Evolutionary conservation across 2,329 filamentous ascomycete genomes (phyloP), one percentile per base, ranked within the genome.

Genomic region (Colletotrichum costaricense): DNA sequence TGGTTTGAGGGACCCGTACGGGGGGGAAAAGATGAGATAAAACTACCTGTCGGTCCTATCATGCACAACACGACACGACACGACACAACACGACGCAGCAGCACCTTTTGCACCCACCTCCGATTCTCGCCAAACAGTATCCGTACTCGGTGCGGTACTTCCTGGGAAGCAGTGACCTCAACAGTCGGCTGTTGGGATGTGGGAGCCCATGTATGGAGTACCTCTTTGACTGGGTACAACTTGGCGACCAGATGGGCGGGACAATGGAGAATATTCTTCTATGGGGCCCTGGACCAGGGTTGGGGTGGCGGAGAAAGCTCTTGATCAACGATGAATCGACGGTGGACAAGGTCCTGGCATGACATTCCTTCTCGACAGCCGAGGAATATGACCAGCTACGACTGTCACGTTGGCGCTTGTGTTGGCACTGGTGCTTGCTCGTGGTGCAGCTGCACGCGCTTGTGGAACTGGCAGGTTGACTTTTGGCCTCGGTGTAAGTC

Each of bases 1-100:
- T 71, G 60, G 71, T 73, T 60, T 64, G 59, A 63, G 42, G 69
- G 65, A 72, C 57, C 69, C 58, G 69, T 68, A 63, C 35, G 35
- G 69, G 69, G 66, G 52, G 33, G 42, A 11, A 65, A 55, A 65
- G 63, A 65, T 65, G 63, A 33, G 52, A 55, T 30, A 65, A 63
- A 68, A 69, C 57, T 54, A 63, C 42, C 38, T 22, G 69, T 63
- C 58, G 58, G 38, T 69, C 54, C 65, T 54, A 60, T 69, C 65
- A 72, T 72, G 65, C 69, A 69, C 52, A 19, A 56, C 65, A 46
- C 49, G 22, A 72, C 63, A 72, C 57, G 49, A 68, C 69, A 63
- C 52, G 33, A 52, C 38, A 49, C 65, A 52, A 72, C 38, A 59
- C 67, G 49, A 63, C 49, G 62, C 49, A 38, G 24, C 19, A 38